A percentile compares a stretch with the other conserved stretches of the same genome.
Evolutionary conservation across 176 grass and related monocot genomes (phyloP).

Genomic region (Oryza coarctata): DNA sequence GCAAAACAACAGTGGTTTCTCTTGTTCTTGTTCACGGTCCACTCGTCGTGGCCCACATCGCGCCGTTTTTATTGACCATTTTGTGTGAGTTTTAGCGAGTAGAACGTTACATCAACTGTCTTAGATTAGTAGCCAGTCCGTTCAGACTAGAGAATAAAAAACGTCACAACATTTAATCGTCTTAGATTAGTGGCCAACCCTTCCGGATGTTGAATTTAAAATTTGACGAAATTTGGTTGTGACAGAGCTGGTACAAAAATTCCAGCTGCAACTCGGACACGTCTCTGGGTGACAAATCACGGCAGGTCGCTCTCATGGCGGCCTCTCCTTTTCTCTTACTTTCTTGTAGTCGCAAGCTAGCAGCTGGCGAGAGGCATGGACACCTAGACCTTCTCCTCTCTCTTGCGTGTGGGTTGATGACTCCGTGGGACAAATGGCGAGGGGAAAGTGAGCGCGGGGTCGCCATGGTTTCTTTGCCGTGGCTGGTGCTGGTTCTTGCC

Average conservation of each 20-base stretch:
- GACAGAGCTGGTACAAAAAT: neutral
- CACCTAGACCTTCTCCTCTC: neutral
- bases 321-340: neutral
- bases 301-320: conserved; percentile 36
- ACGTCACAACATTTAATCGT: neutral
- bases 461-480: neutral
- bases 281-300: neutral
- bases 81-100: neutral
- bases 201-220: neutral
- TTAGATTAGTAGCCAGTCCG: neutral
- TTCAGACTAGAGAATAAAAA: neutral
- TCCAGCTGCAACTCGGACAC: neutral
- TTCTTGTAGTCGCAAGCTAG: neutral
- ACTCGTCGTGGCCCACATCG: neutral
- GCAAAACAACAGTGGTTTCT: neutral
- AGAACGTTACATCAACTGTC: neutral
- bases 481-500: neutral
- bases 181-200: neutral
- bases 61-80: neutral
- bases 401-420: neutral
- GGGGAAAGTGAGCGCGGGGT: neutral
- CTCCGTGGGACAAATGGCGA: neutral
- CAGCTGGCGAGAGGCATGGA: too few species aligned
- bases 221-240: neutral
- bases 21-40: neutral